Percentiles rank a stretch among this genome's conserved stretches.
Conservation (phyloP, 2,329 filamentous ascomycete species). For the Xylariaceae sp. region DNA sequence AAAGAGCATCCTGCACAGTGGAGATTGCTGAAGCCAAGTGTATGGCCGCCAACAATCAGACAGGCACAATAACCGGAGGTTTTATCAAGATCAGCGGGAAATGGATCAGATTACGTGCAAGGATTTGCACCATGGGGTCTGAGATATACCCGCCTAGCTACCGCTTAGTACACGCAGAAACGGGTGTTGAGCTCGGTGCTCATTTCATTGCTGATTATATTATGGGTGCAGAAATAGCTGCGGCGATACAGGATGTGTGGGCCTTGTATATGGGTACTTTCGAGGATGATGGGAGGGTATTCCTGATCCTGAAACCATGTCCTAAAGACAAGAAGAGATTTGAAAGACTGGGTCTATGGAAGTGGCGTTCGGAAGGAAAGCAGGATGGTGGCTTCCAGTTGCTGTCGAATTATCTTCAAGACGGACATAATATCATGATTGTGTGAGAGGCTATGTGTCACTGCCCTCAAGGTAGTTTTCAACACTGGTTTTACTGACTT, state of each 20-base stretch:
- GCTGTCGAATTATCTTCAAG: no score
- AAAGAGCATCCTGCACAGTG: no score
- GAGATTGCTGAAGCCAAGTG: neutral
- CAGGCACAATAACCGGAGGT: neutral
- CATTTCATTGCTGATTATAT: neutral
- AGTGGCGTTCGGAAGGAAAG: no score
- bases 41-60: neutral
- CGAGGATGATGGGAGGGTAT: neutral
- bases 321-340: neutral
- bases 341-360: neutral
- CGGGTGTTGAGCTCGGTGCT: neutral
- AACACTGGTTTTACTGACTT: no score
- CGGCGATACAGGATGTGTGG: neutral
- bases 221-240: neutral
- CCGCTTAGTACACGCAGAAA: constrained; percentile 1
- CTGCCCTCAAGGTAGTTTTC: no score
- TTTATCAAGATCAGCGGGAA: constrained; percentile 1
- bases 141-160: neutral
- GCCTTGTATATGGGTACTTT: neutral
- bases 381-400: no score
- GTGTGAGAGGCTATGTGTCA: no score
- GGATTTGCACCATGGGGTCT: neutral
- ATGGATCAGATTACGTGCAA: neutral
- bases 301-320: neutral
- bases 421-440: no score